phyloP scores from a whole-genome alignment of 345 rosid genomes.

The Eucalyptus polyanthemos region DNA sequence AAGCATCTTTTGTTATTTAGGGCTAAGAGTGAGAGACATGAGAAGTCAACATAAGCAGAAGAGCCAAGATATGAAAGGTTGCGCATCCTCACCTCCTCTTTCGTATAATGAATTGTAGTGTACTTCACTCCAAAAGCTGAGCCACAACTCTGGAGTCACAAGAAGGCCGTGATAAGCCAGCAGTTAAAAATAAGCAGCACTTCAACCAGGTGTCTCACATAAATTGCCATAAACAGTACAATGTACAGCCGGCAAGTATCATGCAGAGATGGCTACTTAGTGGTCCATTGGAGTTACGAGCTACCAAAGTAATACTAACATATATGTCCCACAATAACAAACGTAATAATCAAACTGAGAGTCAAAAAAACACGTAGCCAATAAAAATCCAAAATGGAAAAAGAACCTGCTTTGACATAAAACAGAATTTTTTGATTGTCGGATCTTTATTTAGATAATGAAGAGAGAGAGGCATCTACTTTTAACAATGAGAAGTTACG shows the following conservation, averaged over 20 bases:
- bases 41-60: not conserved
- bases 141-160: conserved; percentile 54
- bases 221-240: not conserved
- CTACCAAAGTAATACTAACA: not conserved
- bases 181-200: not conserved
- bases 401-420: not conserved
- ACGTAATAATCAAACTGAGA: not conserved
- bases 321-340: not conserved
- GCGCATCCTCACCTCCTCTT: conserved; percentile 45
- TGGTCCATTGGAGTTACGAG: not conserved
- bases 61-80: not conserved
- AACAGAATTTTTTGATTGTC: not conserved
- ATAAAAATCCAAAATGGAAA: not conserved
- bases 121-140: conserved; percentile 98
- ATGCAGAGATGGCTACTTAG: not conserved
- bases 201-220: not conserved
- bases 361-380: not conserved
- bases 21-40: not conserved
- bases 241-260: not conserved
- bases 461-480: not conserved
- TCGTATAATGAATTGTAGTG: conserved; percentile 87
- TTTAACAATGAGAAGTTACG: not conserved
- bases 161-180: not conserved
- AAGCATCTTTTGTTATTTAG: not conserved
- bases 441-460: not conserved